phyloP scores from a whole-genome alignment of 805 yeast species.

The Suhomyces vadensis region DNA sequence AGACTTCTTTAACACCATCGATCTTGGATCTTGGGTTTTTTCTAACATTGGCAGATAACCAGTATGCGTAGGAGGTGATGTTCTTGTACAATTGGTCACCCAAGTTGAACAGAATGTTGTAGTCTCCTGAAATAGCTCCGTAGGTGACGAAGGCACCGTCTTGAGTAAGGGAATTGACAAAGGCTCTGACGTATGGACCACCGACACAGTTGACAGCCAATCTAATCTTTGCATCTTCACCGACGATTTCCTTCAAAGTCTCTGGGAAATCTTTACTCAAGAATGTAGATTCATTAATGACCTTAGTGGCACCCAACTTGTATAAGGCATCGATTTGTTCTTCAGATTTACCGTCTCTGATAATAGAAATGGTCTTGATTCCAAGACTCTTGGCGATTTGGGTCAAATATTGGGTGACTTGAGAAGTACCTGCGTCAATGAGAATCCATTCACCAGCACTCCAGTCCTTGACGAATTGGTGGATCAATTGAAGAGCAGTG shows the following conservation, averaged over 20 bases:
- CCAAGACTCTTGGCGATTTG: slow-evolving; percentile 28
- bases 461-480: slow-evolving; percentile 22
- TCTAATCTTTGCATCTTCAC: slow-evolving; percentile 23
- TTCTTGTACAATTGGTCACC: slow-evolving; percentile 32
- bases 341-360: slow-evolving; percentile 30
- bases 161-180: slow-evolving; percentile 26
- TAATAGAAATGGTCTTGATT: slow-evolving; percentile 29
- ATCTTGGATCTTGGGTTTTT: slow-evolving; percentile 58
- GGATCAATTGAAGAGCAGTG: slow-evolving; percentile 22
- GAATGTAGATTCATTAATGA: slow-evolving; percentile 31
- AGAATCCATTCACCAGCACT: slow-evolving; percentile 31
- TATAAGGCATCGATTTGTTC: slow-evolving; percentile 23
- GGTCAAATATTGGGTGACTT: slow-evolving; percentile 30
- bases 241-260: slow-evolving; percentile 17
- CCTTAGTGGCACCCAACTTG: slow-evolving; percentile 33
- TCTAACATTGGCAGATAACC: slow-evolving; percentile 30
- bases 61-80: slow-evolving; percentile 29
- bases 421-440: slow-evolving; percentile 37
- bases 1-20: slow-evolving; percentile 53
- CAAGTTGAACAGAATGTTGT: slow-evolving; percentile 20
- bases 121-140: slow-evolving; percentile 23
- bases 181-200: slow-evolving; percentile 21
- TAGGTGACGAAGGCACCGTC: slow-evolving; percentile 31
- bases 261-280: slow-evolving; percentile 12
- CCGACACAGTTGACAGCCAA: slow-evolving; percentile 37